Evolutionary conservation across 2,329 filamentous ascomycete species (phyloP), one percentile per base, ranked within the genome.

Genomic region (Sarocladium brachiariae): DNA sequence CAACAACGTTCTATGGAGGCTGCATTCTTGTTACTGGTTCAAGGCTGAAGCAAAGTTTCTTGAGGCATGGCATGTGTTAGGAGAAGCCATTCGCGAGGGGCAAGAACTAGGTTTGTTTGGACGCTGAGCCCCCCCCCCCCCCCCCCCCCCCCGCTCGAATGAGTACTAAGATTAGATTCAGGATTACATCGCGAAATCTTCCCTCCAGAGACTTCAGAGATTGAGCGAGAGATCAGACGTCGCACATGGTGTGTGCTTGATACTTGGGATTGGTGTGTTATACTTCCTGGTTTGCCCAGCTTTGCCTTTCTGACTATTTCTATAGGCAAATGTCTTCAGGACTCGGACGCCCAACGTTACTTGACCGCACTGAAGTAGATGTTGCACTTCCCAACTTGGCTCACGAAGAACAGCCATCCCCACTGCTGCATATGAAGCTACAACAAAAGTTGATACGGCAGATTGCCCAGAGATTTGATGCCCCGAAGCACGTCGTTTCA

Each of bases 371-470:
- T 14, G 63, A 66, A 27, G 65, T 59, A 25, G 57, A 68, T 2
- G 60, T 62, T 16, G 56, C 58, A 2, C 61, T 66, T 7, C 68
- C 68, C 0, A 60, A 53, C 16, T 61, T 69, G 13, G 57, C 57
- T 4, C 53, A 69, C 11, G 66, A 70, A 46, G 62, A 59, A 16
- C 50, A 54, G 18, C 59, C 61, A 3, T 65, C 66, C 1, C 68
- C 67, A 0, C 51, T 68, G 25, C 53, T 63, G 10, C 59, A 66
- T 38, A 67, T 69, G 63, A 68, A 65, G 52, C 51, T 70, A 48
- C 67, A 69, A 49, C 66, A 63, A 3, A 53, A 61, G 23, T 49
- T 69, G 14, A 66, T 67, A 13, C 54, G 55, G 1, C 53, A 58
- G 3, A 49, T 70, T 4, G 62, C 61, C 16, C 41, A 47, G 3